Conservation (phyloP, 2,329 filamentous ascomycete genomes). For the Aspergillus brasiliensis region DNA sequence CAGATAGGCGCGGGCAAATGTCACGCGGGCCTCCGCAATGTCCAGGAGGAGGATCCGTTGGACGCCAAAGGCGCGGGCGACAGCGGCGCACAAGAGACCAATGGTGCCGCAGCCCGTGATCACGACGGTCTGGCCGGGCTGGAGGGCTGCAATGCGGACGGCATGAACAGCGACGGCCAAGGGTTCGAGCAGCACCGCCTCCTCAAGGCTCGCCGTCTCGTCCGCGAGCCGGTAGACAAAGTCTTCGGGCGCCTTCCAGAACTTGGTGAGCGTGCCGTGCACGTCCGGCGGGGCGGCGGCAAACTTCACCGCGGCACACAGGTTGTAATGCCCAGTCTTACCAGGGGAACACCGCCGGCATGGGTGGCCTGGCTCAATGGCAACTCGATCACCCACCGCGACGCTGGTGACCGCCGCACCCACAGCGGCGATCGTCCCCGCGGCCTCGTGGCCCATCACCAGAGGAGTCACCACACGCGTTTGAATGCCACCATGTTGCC, state of each 20-base stretch:
- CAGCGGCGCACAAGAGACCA: conserved; percentile 63
- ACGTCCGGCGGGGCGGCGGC: conserved; percentile 42
- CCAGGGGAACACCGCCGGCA: conserved; percentile 42
- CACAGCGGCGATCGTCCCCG: conserved; percentile 33
- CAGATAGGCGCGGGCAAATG: conserved; percentile 47
- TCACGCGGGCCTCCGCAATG: conserved; percentile 60
- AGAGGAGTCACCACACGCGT: conserved; percentile 34
- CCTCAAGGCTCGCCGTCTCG: conserved; percentile 40
- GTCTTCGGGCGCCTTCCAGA: conserved; percentile 42
- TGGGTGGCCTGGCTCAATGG: conserved; percentile 42
- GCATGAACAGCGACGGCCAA: conserved; percentile 49
- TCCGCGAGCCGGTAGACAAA: conserved; percentile 45
- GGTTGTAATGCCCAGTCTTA: conserved; percentile 44
- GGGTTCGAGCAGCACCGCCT: conserved; percentile 51
- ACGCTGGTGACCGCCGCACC: conserved; percentile 31
- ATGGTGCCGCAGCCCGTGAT: conserved; percentile 66
- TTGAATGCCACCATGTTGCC: conserved; percentile 43
- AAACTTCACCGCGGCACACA: conserved; percentile 45
- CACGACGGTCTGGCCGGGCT: conserved; percentile 44
- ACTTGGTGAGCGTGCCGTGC: conserved; percentile 44
- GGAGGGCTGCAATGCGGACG: conserved; percentile 39
- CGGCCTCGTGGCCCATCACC: conserved; percentile 41
- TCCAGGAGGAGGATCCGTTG: conserved; percentile 62
- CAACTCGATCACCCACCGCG: conserved; percentile 35
- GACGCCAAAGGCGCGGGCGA: conserved; percentile 63